Conservation (phyloP, 2,329 filamentous ascomycete genomes). For the Xylaria sp. region DNA sequence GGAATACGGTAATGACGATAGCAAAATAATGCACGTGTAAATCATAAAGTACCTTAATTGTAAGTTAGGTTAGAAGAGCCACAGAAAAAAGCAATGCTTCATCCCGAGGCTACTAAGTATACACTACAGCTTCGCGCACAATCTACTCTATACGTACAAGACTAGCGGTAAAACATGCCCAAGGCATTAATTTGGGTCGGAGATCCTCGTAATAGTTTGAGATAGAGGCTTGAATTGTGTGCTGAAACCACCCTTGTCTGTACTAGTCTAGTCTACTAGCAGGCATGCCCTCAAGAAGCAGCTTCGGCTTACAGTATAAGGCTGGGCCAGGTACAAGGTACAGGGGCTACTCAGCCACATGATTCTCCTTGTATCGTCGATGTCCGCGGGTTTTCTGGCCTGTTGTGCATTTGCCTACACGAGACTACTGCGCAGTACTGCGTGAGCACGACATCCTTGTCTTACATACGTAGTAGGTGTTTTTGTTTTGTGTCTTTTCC, state of each 20-base stretch:
- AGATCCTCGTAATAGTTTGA: constrained; percentile 21
- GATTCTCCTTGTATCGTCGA: constrained; percentile 44
- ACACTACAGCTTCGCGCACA: not conserved
- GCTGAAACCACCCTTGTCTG: constrained; percentile 30
- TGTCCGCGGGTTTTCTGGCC: not conserved
- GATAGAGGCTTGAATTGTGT: constrained; percentile 34
- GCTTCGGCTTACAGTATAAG: constrained; percentile 34
- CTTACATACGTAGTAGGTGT: constrained; percentile 19
- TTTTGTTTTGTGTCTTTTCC: constrained; percentile 30
- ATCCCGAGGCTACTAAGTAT: not conserved
- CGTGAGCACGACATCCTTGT: constrained; percentile 34
- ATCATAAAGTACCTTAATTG: not conserved
- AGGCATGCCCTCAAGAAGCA: constrained; percentile 13
- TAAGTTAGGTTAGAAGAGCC: not conserved
- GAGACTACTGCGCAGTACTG: not conserved
- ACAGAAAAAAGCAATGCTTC: constrained; percentile 3
- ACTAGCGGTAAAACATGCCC: not conserved
- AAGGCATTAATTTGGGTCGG: constrained; percentile 20
- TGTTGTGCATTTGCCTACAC: not conserved
- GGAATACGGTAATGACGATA: not conserved
- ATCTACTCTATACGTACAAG: not conserved
- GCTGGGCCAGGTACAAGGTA: constrained; percentile 42
- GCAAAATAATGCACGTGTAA: not conserved
- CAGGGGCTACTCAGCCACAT: constrained; percentile 43
- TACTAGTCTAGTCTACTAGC: not conserved